phyloP scores from a whole-genome alignment of 2,329 filamentous ascomycete species.

The Byssochlamys sp. region DNA sequence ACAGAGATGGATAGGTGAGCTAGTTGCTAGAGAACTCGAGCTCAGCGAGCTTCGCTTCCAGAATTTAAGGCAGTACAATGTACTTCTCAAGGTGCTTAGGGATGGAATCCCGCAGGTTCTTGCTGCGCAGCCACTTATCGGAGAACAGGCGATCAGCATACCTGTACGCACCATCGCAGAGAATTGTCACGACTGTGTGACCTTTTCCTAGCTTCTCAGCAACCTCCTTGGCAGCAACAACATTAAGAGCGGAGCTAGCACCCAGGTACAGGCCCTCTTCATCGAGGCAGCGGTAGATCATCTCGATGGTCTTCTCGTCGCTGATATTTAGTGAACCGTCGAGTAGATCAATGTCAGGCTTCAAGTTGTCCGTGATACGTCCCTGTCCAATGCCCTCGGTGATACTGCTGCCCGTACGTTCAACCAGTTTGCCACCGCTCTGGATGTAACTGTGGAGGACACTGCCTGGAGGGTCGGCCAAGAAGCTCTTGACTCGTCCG shows the following conservation, averaged over 20 bases:
- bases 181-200: slow-evolving; percentile 81
- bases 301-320: slow-evolving; percentile 91
- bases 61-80: slow-evolving; percentile 69
- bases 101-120: slow-evolving; percentile 71
- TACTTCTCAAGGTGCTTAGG: slow-evolving; percentile 83
- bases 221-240: slow-evolving; percentile 88
- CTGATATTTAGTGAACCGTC: slow-evolving; percentile 77
- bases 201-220: slow-evolving; percentile 82
- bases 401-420: slow-evolving; percentile 76
- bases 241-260: slow-evolving; percentile 86
- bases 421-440: slow-evolving; percentile 72
- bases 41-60: too few species aligned
- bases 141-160: slow-evolving; percentile 93
- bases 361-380: slow-evolving; percentile 86
- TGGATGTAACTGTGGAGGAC: slow-evolving; percentile 87
- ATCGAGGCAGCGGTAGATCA: slow-evolving; percentile 93
- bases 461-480: slow-evolving; percentile 87
- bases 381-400: slow-evolving; percentile 97
- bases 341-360: slow-evolving; percentile 70
- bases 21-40: too few species aligned
- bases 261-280: slow-evolving; percentile 93
- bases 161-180: slow-evolving; percentile 93
- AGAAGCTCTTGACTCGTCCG: slow-evolving; percentile 72
- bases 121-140: slow-evolving; percentile 76
- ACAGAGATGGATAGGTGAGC: too few species aligned